Evolutionary conservation across 805 yeast genomes (phyloP).

Genomic region (Candida railenensis): DNA sequence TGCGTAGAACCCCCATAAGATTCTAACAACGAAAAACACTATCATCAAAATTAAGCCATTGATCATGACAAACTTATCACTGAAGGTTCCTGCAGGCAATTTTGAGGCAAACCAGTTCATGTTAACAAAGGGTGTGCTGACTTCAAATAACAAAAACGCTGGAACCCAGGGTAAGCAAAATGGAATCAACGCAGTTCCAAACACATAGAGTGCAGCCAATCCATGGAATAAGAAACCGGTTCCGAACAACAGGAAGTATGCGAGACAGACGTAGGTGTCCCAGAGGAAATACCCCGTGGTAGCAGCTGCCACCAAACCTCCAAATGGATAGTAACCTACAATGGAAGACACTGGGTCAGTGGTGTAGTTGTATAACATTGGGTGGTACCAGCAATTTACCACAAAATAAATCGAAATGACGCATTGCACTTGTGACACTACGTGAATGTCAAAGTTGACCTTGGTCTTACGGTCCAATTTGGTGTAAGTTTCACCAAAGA

Average conservation of each 20-base stretch:
- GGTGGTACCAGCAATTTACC: conserved; percentile 65
- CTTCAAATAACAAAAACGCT: conserved; percentile 79
- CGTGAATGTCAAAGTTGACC: conserved; percentile 84
- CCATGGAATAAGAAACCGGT: conserved; percentile 83
- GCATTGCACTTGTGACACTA: conserved; percentile 85
- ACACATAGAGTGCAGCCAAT: conserved; percentile 73
- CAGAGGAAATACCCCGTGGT: conserved; percentile 88
- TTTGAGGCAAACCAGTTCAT: conserved; percentile 87
- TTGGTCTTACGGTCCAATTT: conserved; percentile 43
- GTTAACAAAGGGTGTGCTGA: conserved; percentile 93
- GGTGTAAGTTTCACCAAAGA: conserved; percentile 58
- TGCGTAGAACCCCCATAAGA: conserved; percentile 85
- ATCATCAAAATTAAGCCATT: conserved; percentile 73
- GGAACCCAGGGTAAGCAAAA: conserved; percentile 81
- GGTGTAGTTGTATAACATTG: conserved; percentile 35
- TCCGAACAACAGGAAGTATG: conserved; percentile 70
- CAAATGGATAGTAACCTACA: conserved; percentile 71
- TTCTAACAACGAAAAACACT: conserved; percentile 75
- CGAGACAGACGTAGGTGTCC: conserved; percentile 76
- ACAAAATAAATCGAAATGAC: conserved; percentile 58
- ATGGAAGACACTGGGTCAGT: conserved; percentile 45
- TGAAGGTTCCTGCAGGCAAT: conserved; percentile 66
- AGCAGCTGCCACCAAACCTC: conserved; percentile 68
- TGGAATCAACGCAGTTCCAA: conserved; percentile 62
- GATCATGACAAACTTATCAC: conserved; percentile 49